These are phyloP conservation scores for Agaricus blazei DNA, from an alignment of 768 basidiomycete genomes.

Conservation along the genomic window DNA sequence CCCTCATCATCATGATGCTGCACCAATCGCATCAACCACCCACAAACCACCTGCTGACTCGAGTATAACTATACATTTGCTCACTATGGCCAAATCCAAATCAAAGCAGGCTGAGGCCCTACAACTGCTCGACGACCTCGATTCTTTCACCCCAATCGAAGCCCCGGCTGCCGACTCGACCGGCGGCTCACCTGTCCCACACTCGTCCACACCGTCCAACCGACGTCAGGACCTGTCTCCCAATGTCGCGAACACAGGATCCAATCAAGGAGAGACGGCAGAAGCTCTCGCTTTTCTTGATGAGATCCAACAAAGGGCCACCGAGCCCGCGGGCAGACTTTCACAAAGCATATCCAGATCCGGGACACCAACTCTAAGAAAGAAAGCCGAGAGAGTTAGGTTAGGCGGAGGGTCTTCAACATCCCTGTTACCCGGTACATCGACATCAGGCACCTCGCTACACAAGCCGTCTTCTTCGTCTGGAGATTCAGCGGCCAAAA, in stretches of 20 bases:
- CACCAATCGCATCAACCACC: background rate
- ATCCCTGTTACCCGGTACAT: slow-evolving; percentile 34
- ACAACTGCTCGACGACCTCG: slow-evolving; percentile 91
- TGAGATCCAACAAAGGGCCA: slow-evolving; percentile 90
- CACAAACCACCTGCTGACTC: background rate
- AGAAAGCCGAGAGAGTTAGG: slow-evolving; percentile 73
- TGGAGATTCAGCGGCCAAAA: slow-evolving; percentile 17
- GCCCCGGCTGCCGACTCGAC: slow-evolving; percentile 11
- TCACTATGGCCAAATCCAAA: slow-evolving; percentile 49
- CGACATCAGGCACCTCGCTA: slow-evolving; percentile 36
- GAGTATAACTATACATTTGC: background rate
- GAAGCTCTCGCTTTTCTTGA: slow-evolving; percentile 92
- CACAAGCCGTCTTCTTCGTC: slow-evolving; percentile 17
- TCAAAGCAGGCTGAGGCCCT: slow-evolving; percentile 87
- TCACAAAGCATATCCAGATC: slow-evolving; percentile 49
- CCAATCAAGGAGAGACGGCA: slow-evolving; percentile 56
- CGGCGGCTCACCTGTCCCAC: slow-evolving; percentile 15
- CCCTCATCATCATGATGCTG: slow-evolving; percentile 3
- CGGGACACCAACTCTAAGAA: slow-evolving; percentile 66
- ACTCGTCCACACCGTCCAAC: slow-evolving; percentile 10
- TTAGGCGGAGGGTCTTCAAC: slow-evolving; percentile 44
- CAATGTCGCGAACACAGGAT: slow-evolving; percentile 15
- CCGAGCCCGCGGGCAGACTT: slow-evolving; percentile 64
- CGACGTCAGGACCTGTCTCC: slow-evolving; percentile 4
- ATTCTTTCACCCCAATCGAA: slow-evolving; percentile 53